Evolutionary conservation across 495 filamentous ascomycete species (phyloP), one percentile per base, ranked within the genome.

Genomic region (Apiosordaria backusii): DNA sequence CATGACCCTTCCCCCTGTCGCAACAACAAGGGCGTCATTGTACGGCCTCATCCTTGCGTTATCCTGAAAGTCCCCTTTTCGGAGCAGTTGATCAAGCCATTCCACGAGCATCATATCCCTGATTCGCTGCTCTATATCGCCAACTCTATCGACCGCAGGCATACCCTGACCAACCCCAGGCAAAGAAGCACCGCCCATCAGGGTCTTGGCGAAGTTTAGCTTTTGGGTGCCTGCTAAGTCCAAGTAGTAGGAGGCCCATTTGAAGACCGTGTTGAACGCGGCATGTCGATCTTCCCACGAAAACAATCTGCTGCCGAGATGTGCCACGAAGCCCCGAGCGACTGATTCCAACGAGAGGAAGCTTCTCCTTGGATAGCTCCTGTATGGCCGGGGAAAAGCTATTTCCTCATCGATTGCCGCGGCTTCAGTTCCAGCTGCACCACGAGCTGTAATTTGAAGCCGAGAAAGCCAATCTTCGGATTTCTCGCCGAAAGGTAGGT

Each of bases 1-100:
- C 50, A 57, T 29, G 18, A 40, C 53, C 23, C 62, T 50, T 3
- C 62, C 62, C 52, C 29, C 50, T 18, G 62, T 64, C 4, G 53
- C 53, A 0, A 55, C 6, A 55, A 55, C 10, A 6, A 55, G n/a
- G 21, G 53, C 53, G 16, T 55, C 53, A n/a, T 55, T 24, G 4
- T 19, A n/a, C 4, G 53, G 53, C n/a, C 18, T 21, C 53, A 55
- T 55, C 3, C 21, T 24, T 21, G n/a, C 16, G 9, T 55, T n/a
- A 13, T 21, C 16, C 9, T 7, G 16, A 13, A 55, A 55, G 5
- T 55, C 22, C 2, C 18, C 7, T 5, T 18, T 15, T 21, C 21
- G 16, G 18, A 21, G 19, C 19, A 21, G 9, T 19, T 55, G 19
- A 55, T 45, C 35, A 45, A 45, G 35, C 35, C 35, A 45, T 15